phyloP scores from a whole-genome alignment of 805 yeast genomes.

The Candida morakotiae region DNA sequence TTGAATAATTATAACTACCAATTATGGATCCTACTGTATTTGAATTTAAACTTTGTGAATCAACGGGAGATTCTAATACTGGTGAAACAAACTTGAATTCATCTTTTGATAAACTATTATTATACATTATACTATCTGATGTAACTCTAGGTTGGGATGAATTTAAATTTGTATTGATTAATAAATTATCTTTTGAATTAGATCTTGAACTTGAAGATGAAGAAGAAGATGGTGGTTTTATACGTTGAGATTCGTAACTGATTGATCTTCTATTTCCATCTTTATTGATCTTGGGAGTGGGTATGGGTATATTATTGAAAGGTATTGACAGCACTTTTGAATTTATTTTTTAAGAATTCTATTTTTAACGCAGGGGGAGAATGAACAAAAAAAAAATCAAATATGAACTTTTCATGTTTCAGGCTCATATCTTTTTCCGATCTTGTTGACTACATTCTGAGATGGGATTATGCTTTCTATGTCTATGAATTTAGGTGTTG shows the following conservation, averaged over 20 bases:
- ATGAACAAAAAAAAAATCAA: too few species aligned
- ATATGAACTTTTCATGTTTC: too few species aligned
- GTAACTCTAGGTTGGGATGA: slow-evolving; percentile 12
- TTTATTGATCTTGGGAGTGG: neutral
- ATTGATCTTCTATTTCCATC: slow-evolving; percentile 10
- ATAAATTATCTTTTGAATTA: slow-evolving; percentile 1
- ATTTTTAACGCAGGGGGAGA: neutral
- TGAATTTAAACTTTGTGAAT: slow-evolving; percentile 14
- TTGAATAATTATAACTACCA: slow-evolving; percentile 25
- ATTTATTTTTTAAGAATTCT: neutral
- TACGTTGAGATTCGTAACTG: slow-evolving; percentile 12
- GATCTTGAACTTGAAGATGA: slow-evolving; percentile 3
- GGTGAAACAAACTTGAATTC: slow-evolving; percentile 12
- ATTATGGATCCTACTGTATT: slow-evolving; percentile 25
- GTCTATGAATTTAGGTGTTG: too few species aligned
- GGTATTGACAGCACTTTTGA: neutral
- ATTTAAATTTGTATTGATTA: neutral
- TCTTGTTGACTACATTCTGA: too few species aligned
- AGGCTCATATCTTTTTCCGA: too few species aligned
- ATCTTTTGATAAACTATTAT: slow-evolving; percentile 1
- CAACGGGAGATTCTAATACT: slow-evolving; percentile 13
- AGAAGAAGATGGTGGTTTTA: slow-evolving; percentile 8
- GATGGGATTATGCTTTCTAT: too few species aligned
- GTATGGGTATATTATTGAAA: too few species aligned
- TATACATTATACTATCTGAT: slow-evolving; percentile 21